phyloP scores from a whole-genome alignment of 108 stramenopile genomes.

The Asterionellopsis glacialis region DNA sequence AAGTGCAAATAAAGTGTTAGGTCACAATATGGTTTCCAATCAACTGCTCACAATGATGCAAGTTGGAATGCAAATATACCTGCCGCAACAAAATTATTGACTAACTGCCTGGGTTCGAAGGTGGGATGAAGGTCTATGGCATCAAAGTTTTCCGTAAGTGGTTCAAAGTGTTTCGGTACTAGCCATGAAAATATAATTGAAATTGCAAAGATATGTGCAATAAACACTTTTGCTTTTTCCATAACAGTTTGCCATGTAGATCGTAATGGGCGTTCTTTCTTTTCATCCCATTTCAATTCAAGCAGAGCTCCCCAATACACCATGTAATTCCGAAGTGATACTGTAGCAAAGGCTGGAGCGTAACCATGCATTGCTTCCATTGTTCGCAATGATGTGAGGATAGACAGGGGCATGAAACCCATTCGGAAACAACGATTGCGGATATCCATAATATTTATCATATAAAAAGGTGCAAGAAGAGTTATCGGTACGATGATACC shows the following conservation, averaged over 20 bases:
- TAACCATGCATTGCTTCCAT: slow-evolving; percentile 20
- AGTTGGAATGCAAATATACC: background rate
- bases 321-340: slow-evolving; percentile 17
- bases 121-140: background rate
- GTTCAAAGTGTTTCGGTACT: background rate
- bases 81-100: slow-evolving; percentile 6
- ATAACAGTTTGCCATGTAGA: too few species aligned
- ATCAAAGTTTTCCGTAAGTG: background rate
- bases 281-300: slow-evolving; percentile 5
- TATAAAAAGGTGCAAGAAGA: background rate
- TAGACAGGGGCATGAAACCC: background rate
- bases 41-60: background rate
- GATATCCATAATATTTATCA: background rate
- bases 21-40: too few species aligned
- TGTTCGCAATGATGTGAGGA: background rate
- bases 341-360: slow-evolving; percentile 13
- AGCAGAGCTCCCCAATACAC: slow-evolving; percentile 26
- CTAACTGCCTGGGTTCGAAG: background rate
- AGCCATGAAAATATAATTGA: background rate
- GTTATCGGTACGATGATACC: background rate
- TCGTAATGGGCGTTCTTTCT: background rate
- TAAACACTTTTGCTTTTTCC: too few species aligned
- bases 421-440: background rate
- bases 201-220: background rate
- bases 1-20: too few species aligned